Conservation (phyloP, 495 filamentous ascomycete species). For the Xanthoparmelia taractica region DNA sequence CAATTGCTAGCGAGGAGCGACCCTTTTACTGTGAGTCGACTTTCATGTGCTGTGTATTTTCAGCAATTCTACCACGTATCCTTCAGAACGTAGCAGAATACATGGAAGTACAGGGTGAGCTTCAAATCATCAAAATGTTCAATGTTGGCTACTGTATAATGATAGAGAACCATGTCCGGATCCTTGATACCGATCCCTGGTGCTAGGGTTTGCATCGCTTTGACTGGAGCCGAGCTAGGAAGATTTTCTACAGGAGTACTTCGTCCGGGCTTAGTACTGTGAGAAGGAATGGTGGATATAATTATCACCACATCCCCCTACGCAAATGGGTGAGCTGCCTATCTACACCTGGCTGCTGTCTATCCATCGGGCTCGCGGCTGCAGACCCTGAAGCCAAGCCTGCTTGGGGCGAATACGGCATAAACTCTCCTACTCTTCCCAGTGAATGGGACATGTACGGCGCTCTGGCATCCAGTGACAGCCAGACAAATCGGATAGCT, state of each 20-base stretch:
- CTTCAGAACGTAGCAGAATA: too few species aligned
- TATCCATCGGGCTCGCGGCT: not conserved
- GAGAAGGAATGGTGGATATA: not conserved
- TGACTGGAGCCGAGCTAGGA: too few species aligned
- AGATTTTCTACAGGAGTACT: not conserved
- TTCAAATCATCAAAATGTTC: too few species aligned
- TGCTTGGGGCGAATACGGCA: not conserved
- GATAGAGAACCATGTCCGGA: too few species aligned
- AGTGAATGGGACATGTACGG: not conserved
- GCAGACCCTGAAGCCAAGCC: not conserved
- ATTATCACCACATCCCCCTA: not conserved
- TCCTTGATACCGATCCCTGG: too few species aligned
- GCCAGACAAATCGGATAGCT: not conserved
- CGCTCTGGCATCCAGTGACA: not conserved
- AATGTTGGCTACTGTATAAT: too few species aligned
- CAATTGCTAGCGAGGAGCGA: too few species aligned
- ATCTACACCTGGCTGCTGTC: not conserved
- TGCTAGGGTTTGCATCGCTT: too few species aligned
- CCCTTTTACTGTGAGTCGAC: too few species aligned
- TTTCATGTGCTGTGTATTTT: too few species aligned
- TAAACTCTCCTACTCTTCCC: not conserved
- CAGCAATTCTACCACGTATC: too few species aligned
- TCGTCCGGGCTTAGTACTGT: not conserved
- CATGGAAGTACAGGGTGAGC: too few species aligned
- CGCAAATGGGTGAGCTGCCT: not conserved